Evolutionary conservation across 352 stramenopile species (phyloP).

Genomic region (Phytophthora podocarpi): DNA sequence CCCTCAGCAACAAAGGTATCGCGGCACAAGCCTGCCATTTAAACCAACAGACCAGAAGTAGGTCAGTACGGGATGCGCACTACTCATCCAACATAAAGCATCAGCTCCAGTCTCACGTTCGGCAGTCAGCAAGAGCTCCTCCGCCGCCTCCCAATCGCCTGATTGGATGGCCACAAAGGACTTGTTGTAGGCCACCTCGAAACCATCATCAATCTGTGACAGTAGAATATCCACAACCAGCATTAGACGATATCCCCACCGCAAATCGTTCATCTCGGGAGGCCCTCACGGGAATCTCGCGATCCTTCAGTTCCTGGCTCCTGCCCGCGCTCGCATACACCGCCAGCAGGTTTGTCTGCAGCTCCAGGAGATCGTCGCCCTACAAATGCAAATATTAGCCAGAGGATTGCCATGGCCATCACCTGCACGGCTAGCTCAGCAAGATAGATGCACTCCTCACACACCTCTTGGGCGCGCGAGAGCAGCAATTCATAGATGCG

Average conservation of each 20-base stretch:
- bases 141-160: constrained; percentile 54
- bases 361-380: constrained; percentile 74
- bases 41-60: constrained; percentile 1
- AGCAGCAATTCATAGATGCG: constrained; percentile 80
- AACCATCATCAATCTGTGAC: constrained; percentile 68
- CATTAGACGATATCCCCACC: background rate
- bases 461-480: constrained; percentile 41
- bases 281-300: constrained; percentile 50
- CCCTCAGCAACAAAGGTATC: constrained; percentile 63
- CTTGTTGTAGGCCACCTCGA: constrained; percentile 87
- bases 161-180: constrained; percentile 80
- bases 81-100: background rate
- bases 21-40: constrained; percentile 64
- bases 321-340: constrained; percentile 71
- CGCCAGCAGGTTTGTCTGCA: constrained; percentile 80
- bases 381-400: constrained; percentile 7
- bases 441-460: background rate
- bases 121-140: constrained; percentile 53
- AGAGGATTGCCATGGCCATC: background rate
- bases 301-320: constrained; percentile 55
- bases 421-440: background rate
- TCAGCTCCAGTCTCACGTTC: constrained; percentile 53
- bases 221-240: constrained; percentile 3
- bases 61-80: background rate
- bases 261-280: background rate